Conservation (phyloP, 306 rosid species). For the Lablab purpureus region DNA sequence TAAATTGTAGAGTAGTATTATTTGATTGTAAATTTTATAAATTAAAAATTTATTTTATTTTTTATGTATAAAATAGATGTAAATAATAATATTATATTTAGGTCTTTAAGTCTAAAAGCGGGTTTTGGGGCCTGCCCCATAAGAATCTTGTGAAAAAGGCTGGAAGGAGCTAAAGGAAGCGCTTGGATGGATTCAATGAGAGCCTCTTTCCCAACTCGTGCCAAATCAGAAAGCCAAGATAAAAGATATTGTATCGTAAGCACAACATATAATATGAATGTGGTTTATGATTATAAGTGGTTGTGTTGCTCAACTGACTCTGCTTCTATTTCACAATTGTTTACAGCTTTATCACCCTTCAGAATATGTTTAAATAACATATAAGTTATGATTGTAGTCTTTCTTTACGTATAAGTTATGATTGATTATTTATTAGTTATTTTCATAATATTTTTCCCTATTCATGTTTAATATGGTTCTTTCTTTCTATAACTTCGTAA, state of each 20-base stretch:
- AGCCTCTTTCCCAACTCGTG: constrained; percentile 84
- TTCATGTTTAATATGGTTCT: not conserved
- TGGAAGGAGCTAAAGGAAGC: constrained; percentile 61
- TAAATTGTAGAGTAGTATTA: no score
- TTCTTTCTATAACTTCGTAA: constrained; percentile 61
- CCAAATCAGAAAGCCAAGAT: constrained; percentile 58
- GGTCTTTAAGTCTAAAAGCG: no score
- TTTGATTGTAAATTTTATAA: no score
- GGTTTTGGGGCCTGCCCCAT: constrained; percentile 49
- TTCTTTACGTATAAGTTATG: constrained; percentile 47
- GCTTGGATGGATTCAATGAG: constrained; percentile 89
- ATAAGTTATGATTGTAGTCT: constrained; percentile 67
- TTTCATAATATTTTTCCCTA: not conserved
- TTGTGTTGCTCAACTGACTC: not conserved
- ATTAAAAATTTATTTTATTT: no score
- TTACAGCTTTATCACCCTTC: constrained; percentile 78
- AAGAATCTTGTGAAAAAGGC: constrained; percentile 56
- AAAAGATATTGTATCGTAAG: constrained; percentile 71
- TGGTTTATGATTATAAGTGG: not conserved
- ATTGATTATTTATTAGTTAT: not conserved
- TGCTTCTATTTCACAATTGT: not conserved
- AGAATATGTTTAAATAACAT: constrained; percentile 60
- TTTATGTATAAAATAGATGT: no score
- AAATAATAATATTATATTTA: no score
- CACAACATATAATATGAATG: not conserved